Conservation (phyloP, 1,284 basidiomycete species). For the Stygiomarasmius scandens region DNA sequence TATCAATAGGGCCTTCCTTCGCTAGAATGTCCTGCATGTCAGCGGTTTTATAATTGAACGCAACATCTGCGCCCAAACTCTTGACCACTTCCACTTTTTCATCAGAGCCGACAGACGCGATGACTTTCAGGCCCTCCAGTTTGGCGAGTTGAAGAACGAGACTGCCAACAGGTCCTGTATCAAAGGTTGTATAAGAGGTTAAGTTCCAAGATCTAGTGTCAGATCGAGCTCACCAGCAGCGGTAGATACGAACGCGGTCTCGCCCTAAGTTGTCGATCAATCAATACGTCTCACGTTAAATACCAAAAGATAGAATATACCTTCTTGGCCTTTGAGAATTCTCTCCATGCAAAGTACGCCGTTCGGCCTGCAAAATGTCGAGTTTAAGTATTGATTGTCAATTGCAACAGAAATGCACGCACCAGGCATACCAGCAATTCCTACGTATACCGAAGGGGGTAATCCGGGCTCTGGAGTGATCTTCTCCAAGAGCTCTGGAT, state of each 20-base stretch:
- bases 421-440: constrained; percentile 37
- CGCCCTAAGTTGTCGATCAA: constrained; percentile 36
- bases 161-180: constrained; percentile 9
- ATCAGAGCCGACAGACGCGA: constrained; percentile 62
- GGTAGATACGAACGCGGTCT: constrained; percentile 55
- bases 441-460: constrained; percentile 26
- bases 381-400: no score
- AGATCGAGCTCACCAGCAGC: constrained; percentile 33
- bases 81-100: constrained; percentile 62
- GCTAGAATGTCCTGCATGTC: constrained; percentile 46
- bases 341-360: constrained; percentile 33
- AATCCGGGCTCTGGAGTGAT: constrained; percentile 1
- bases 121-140: constrained; percentile 56
- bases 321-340: constrained; percentile 35
- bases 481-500: background rate
- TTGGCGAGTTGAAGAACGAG: constrained; percentile 52
- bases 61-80: constrained; percentile 57
- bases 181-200: no score
- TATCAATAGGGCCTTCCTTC: constrained; percentile 47
- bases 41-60: constrained; percentile 67
- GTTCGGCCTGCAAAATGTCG: constrained; percentile 26
- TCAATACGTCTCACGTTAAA: no score
- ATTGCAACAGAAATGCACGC: background rate
- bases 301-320: constrained; percentile 16
- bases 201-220: no score